Percentiles rank a stretch among this genome's conserved stretches.
Conservation (phyloP, 2,329 filamentous ascomycete genomes). For the Fusarium siculi region DNA sequence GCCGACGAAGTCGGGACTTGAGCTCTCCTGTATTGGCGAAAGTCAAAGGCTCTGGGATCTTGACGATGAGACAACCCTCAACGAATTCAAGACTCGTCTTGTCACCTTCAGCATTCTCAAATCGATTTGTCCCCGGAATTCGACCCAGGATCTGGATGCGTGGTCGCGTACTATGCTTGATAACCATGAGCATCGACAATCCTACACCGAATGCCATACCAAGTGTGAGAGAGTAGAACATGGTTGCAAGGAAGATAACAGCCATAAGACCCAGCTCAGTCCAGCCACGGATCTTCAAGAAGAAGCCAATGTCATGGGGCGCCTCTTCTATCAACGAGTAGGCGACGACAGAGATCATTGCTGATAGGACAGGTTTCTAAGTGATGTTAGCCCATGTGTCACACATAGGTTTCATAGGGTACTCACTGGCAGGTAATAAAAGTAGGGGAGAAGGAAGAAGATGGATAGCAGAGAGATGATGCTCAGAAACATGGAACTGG, state of each 20-base stretch:
- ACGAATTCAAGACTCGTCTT: slow-evolving; percentile 84
- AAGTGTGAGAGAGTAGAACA: slow-evolving; percentile 93
- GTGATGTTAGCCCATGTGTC: slow-evolving; percentile 1
- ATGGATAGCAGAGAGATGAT: slow-evolving; percentile 84
- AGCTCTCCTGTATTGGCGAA: slow-evolving; percentile 97
- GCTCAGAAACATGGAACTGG: slow-evolving; percentile 90
- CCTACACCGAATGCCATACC: slow-evolving; percentile 96
- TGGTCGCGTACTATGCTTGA: slow-evolving; percentile 89
- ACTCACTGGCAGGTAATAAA: slow-evolving; percentile 94
- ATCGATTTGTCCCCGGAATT: slow-evolving; percentile 82
- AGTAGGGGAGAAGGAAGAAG: slow-evolving; percentile 85
- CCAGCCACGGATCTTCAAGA: slow-evolving; percentile 85
- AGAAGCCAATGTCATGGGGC: slow-evolving; percentile 91
- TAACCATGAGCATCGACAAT: slow-evolving; percentile 87
- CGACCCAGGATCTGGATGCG: slow-evolving; percentile 96
- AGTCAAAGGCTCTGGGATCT: slow-evolving; percentile 95
- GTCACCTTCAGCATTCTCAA: slow-evolving; percentile 84
- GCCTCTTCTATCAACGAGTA: slow-evolving; percentile 96
- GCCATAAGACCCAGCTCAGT: slow-evolving; percentile 87
- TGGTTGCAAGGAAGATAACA: slow-evolving; percentile 89
- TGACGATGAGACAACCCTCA: slow-evolving; percentile 93
- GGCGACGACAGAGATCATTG: slow-evolving; percentile 95
- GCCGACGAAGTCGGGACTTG: slow-evolving; percentile 81
- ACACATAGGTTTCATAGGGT: background rate
- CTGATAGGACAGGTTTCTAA: slow-evolving; percentile 90